Conservation (phyloP, 768 basidiomycete genomes). For the Mycena maculata region DNA sequence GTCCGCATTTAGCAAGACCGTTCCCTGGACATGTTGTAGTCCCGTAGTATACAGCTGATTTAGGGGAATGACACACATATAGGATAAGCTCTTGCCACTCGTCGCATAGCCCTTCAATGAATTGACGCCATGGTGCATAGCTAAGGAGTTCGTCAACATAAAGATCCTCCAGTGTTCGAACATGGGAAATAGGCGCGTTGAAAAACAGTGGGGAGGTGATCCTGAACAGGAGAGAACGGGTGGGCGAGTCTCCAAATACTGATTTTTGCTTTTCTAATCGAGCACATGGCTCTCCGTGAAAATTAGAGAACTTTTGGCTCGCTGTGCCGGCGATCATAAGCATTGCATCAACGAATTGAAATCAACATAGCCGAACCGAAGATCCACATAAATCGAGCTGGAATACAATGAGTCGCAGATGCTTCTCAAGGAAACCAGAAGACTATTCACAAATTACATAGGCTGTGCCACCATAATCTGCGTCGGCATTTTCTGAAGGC, state of each 20-base stretch:
- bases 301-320: constrained; percentile 18
- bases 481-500: constrained; percentile 2
- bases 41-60: neutral
- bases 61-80: constrained; percentile 1
- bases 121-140: neutral
- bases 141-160: constrained; percentile 12
- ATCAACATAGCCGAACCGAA: constrained; percentile 8
- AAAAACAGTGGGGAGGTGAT: constrained; percentile 1
- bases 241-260: constrained; percentile 2
- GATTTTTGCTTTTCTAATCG: constrained; percentile 10
- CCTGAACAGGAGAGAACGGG: constrained; percentile 8
- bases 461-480: neutral
- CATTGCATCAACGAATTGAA: neutral
- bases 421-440: neutral
- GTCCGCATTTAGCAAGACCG: constrained; percentile 18
- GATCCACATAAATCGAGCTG: constrained; percentile 12
- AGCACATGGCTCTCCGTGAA: constrained; percentile 15
- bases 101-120: neutral
- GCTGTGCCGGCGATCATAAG: neutral
- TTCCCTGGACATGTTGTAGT: constrained; percentile 3
- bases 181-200: constrained; percentile 2
- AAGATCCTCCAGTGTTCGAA: constrained; percentile 11
- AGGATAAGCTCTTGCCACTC: constrained; percentile 21
- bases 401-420: neutral
- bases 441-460: constrained; percentile 3